Base-by-base conservation (phyloP, 495 filamentous ascomycete genomes). In the Xylaria acuta region DNA sequence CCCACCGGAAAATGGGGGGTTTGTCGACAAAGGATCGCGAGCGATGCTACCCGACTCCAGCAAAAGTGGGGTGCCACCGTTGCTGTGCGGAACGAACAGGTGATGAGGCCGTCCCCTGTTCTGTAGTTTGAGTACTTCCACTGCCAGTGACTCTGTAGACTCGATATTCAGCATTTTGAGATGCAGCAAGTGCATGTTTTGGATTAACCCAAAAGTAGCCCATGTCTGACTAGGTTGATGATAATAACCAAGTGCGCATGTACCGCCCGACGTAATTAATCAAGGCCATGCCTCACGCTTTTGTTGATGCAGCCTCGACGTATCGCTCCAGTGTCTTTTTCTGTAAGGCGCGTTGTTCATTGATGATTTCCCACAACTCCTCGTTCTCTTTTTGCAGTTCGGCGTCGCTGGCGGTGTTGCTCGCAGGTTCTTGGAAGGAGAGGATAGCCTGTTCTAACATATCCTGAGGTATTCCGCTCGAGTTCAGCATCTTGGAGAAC, bases 311-410 rank as follows among this genome's bases (percentile, higher is more conserved):
- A 5, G 78, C 80, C 40, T 82, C 81, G 20, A 80, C 74, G 65
- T 84, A 87, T 53, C 83, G 81, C 60, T 86, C 78, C 22, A 83
- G 76, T 9, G 84, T 86, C 67, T 83, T 79, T 58, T 85, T 86
- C 72, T 87, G 84, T 0, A 86, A 79, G 4, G 80, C 81, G 2
- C 78, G 79, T 65, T 84, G 84, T 74, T 88, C 84, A 62, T 84
- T 83, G 49, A 88, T 79, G 32, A 87, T 81, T 53, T 84, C 82
- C 85, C 84, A 85, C 38, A 88, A 74, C 77, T 87, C 83, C 51
- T 87, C 84, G 58, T 86, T 87, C 63, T 87, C 81, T 68, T 82
- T 84, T 56, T 76, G 78, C 51, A 88, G 72, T 59, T 83, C 82
- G 49, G 83, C 77, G 68, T 87, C 82, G 43, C 75, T 77, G 25